Evolutionary conservation across 2,329 filamentous ascomycete genomes (phyloP), one percentile per base, ranked within the genome.

Genomic region (Pseudogymnoascus sp.): DNA sequence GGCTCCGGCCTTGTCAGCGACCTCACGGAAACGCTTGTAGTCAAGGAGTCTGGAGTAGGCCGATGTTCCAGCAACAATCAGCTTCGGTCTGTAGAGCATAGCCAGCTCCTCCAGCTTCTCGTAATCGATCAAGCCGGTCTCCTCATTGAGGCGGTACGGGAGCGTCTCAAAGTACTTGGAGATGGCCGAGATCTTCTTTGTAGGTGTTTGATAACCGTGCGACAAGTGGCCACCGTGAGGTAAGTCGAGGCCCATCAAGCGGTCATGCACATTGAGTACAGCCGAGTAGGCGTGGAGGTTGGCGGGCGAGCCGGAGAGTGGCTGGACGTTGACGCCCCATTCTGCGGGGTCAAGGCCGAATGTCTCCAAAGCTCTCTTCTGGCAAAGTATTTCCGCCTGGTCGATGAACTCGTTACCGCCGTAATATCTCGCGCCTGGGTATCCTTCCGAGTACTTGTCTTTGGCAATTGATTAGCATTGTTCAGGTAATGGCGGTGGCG

Each of bases 81-180:
- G 87, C 82, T 97, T 97, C 70, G 94, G 94, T 63, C 94, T 86
- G 81, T 97, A 99, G 69, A 96, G 78, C 70, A 87, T 81, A 58
- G 94, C 93, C 64, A 92, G 82, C 74, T 95, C 86, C 76, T 96
- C 92, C 60, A 99, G 83, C 73, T 88, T 88, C 71, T 90, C 87
- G 76, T 99, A 99, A 79, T 99, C 92, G 71, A 99, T 99, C 68
- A 93, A 81, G 63, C 94, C 94, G 5, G 93, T 97, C 65, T 86
- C 81, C 72, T 95, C 89, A 78, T 97, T 86, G 60, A 97, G 83
- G 63, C 91, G 87, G 81, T 99, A 99, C 4, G 94, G 94, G 65
- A 99, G 80, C 36, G 94, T 99, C 79, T 99, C 94, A 74, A 99
- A 99, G 79, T 99, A 99, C 74, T 96, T 97, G 62, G 93, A 97